Evolutionary conservation across 768 basidiomycete species (phyloP), one percentile per base, ranked within the genome.

Genomic region (Termitomyces sp.): DNA sequence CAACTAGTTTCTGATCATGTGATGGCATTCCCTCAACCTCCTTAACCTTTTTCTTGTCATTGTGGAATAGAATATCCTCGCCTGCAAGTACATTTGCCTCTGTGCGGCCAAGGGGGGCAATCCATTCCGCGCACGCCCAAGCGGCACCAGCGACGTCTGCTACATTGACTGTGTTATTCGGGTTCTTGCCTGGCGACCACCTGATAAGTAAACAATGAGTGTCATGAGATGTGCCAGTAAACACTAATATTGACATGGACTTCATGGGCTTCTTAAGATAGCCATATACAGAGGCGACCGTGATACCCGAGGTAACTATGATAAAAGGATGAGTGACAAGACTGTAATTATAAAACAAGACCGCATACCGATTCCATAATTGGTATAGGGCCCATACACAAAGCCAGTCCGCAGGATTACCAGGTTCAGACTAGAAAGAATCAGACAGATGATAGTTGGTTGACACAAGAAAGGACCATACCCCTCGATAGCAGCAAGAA

Each of bases 221-320:
- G 55, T 57, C 61, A 24, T 52, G 44, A 42, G 42, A 28, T 44
- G 28, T 40, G 15, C 59, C 33, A 58, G 15, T 28, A 52, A 46
- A 52, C 28, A 36, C 22, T 24, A 38, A 44, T 45, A 62, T 87
- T 65, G 67, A 93, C 91, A 94, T 79, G 11, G 87, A 89, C 71
- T 91, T 92, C 87, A 95, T 91, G 1, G 91, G 90, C 66, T 90
- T 87, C 70, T 91, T 85, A 72, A 91, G 78, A 69, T 90, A 86
- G 6, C 90, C 90, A 71, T 94, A 94, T 33, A 94, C 87, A 13
- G 90, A 83, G 11, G 85, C 89, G 13, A 93, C 86, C 1, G 88
- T 88, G 49, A 92, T 85, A 45, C 84, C 85, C 11, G 87, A 81
- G 20, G 89, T 78, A 64, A 91, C 91, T 92, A 66, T 20, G 42